Evolutionary conservation across 208 protist genomes (phyloP), one percentile per base, ranked within the genome.

Genomic region (Trypanosoma lewisi): DNA sequence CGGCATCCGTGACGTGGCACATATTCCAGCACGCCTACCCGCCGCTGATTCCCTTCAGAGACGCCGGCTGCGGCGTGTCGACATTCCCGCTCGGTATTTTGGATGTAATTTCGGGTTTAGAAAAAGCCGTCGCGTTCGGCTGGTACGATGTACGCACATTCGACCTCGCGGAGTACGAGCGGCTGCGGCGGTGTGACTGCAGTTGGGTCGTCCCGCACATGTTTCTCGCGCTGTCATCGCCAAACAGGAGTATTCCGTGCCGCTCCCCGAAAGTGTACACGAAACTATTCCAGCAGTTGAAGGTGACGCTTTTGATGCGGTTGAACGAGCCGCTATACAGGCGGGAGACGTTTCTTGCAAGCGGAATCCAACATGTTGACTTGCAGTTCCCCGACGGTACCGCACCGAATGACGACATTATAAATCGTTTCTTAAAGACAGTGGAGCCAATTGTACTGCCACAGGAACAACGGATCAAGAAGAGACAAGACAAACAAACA

Each of bases 251-350:
- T 51, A 59, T 68, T 27, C 61, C 57, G 17, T 28, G 30, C 9
- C 67, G 80, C 21, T 62, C 55, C 14, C 75, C 67, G 4, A 50
- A 77, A 33, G 41, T 77, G n/a, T 77, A 86, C 49, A 73, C 66
- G 28, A 77, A 83, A 60, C 81, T 84, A 7, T 89, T 94, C 57
- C 75, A 82, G n/a, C 37, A 68, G 23, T 63, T 84, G 30, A 76
- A 80, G n/a, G 82, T 99, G 1, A 97, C 88, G 11, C 77, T 83
- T 45, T 80, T 99, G 12, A 74, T 99, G 14, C 79, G 97, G 25
- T 81, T 99, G 27, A 98, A 98, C 73, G 92, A 98, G 62, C 67
- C 67, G 12, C 72, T 96, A 28, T 99, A 99, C 78, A 78, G 97
- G 59, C 47, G 69, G 2, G 51, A 60, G 14, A 59, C 69, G 30